phyloP scores from a whole-genome alignment of 2,329 filamentous ascomycete species.

The Teratosphaeria nubilosa region DNA sequence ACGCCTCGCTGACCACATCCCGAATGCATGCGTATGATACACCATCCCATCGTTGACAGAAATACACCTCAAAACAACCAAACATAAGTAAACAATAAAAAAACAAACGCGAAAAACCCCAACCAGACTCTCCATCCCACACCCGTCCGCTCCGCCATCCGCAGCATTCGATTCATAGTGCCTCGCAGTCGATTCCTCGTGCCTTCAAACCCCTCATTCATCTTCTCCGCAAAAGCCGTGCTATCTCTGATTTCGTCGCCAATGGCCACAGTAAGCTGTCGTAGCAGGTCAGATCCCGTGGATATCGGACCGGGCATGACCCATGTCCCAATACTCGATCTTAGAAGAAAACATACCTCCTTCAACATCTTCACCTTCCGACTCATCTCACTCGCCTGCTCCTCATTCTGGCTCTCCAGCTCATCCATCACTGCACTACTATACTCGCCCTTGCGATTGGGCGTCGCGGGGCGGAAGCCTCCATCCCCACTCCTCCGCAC shows the following conservation, averaged over 20 bases:
- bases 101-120: conserved; percentile 73
- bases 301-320: neutral
- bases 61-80: conserved; percentile 55
- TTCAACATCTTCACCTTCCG: conserved; percentile 86
- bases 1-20: neutral
- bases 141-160: conserved; percentile 92
- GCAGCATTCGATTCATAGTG: conserved; percentile 93
- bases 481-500: conserved; percentile 14
- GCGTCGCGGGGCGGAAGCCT: conserved; percentile 33
- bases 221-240: conserved; percentile 78
- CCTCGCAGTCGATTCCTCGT: conserved; percentile 71
- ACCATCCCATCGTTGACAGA: neutral
- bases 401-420: conserved; percentile 90
- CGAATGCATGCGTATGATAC: neutral
- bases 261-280: conserved; percentile 78
- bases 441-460: conserved; percentile 67
- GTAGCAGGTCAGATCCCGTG: neutral
- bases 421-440: conserved; percentile 84
- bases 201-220: conserved; percentile 89
- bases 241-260: conserved; percentile 92
- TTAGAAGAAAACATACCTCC: conserved; percentile 51
- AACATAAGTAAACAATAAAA: conserved; percentile 79
- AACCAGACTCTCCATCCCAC: conserved; percentile 94
- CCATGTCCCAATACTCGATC: neutral
- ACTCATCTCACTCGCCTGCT: conserved; percentile 78